Percentiles rank a stretch among this genome's conserved stretches.
phyloP scores from a whole-genome alignment of 1,284 basidiomycete genomes.

The Omphalotus olearius region DNA sequence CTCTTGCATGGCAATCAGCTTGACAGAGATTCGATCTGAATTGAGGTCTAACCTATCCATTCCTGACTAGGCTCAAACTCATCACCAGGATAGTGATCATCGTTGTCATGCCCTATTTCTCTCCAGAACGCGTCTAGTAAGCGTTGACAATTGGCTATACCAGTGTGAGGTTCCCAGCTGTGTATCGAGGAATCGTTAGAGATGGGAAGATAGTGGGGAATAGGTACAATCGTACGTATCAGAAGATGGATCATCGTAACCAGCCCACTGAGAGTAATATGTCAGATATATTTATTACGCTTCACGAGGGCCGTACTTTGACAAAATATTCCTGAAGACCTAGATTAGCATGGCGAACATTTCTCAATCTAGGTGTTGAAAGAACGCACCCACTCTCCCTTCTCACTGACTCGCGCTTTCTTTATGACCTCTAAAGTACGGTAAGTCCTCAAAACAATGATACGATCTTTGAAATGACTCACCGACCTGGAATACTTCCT shows the following conservation, averaged over 20 bases:
- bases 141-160: slow-evolving; percentile 9
- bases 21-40: background rate
- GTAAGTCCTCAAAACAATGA: background rate
- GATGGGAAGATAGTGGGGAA: background rate
- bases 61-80: background rate
- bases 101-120: slow-evolving; percentile 8
- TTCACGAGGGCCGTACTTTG: background rate
- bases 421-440: slow-evolving; percentile 9
- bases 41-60: slow-evolving; percentile 8
- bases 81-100: slow-evolving; percentile 12
- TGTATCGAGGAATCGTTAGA: background rate
- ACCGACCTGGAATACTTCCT: slow-evolving; percentile 7
- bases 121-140: slow-evolving; percentile 9
- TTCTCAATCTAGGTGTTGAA: background rate
- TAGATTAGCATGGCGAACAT: background rate
- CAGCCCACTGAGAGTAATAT: slow-evolving; percentile 8
- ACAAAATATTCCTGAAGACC: slow-evolving; percentile 9
- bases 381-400: slow-evolving; percentile 10
- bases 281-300: background rate
- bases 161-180: slow-evolving; percentile 12
- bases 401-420: slow-evolving; percentile 9
- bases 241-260: slow-evolving; percentile 6
- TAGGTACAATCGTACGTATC: slow-evolving; percentile 4
- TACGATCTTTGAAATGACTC: background rate
- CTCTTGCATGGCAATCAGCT: background rate